Percentiles rank a stretch among this genome's conserved stretches.
phyloP scores from a whole-genome alignment of 371 early-diverging fungal genomes.

The Zychaea mexicana region DNA sequence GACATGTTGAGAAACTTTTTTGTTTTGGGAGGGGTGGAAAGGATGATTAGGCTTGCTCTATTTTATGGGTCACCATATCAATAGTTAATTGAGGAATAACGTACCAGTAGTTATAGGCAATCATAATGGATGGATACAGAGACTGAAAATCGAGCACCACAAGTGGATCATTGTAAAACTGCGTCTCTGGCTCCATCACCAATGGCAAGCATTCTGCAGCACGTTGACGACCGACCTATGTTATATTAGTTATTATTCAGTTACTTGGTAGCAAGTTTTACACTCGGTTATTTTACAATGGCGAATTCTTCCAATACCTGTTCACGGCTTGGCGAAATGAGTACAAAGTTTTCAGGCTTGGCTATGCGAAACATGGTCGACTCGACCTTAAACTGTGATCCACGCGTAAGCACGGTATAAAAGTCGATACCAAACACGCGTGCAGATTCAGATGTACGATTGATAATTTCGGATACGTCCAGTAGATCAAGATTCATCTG shows the following conservation, averaged over 20 bases:
- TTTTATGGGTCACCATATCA: neutral
- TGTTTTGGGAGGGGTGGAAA: too few species aligned
- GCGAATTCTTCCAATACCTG: constrained; percentile 58
- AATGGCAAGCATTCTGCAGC: constrained; percentile 85
- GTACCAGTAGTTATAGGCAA: constrained; percentile 92
- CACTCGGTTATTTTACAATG: too few species aligned
- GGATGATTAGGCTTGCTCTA: too few species aligned
- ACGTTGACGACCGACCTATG: constrained; percentile 65
- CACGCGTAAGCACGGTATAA: constrained; percentile 82
- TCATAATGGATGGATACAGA: constrained; percentile 92
- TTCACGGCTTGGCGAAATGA: constrained; percentile 64
- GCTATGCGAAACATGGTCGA: constrained; percentile 84
- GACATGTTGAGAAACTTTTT: constrained; percentile 78
- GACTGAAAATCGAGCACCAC: constrained; percentile 92
- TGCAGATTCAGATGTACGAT: constrained; percentile 82
- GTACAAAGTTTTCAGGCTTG: constrained; percentile 74
- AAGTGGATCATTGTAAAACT: constrained; percentile 81
- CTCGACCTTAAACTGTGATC: constrained; percentile 92
- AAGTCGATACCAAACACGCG: constrained; percentile 89
- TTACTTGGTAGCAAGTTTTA: too few species aligned
- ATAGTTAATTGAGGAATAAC: neutral
- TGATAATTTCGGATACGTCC: constrained; percentile 70
- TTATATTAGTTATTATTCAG: too few species aligned
- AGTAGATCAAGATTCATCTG: constrained; percentile 70
- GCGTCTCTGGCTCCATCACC: constrained; percentile 85